Base-by-base conservation (phyloP, 495 filamentous ascomycete species). In the Penicillium odoratum region DNA sequence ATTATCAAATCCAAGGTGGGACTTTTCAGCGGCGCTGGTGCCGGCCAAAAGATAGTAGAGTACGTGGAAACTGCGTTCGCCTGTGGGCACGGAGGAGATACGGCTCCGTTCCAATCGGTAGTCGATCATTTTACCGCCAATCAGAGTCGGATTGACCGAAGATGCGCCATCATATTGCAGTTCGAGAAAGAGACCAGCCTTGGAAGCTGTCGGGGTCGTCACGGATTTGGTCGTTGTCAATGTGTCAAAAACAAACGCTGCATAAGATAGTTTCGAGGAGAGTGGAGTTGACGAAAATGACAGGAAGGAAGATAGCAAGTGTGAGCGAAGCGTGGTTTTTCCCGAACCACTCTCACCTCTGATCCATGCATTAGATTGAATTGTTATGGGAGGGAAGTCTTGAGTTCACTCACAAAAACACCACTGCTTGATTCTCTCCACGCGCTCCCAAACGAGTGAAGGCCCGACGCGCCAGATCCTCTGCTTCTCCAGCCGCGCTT, bases 201-300 rank as follows among this genome's bases (percentile, higher is more conserved):
- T 97, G 13, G 93, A 97, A 26, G 94, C 94, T 6, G 91, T 96
- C 1, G 93, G 93, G 0, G 93, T 97, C 6, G 93, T 97, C 18
- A 91, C 82, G 16, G 93, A 96, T 77, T 98, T 98, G n/a, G 93
- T 98, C 7, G 94, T 97, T 4, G 94, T 98, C 42, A 98, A 81
- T 7, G 92, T 88, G 69, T 98, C 94, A 70, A 98, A 97, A 26
- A 97, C 83, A 69, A 96, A 98, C 11, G 92, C 86, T 34, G 94
- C 93, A 36, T 93, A 90, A 3, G 92, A 97, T 25, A 97, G 79
- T 70, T 97, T 98, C 55, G 85, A 87, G 3, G 93, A 97, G 4
- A 98, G 75, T 1, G 94, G 94, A 7, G 94, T 98, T 0, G 92
- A 89, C 11, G 92, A 94, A 63, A 89, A 93, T 56, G 85, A 87